Evolutionary conservation across 2,329 filamentous ascomycete genomes (phyloP), one percentile per base, ranked within the genome.

Genomic region (Exophiala spinifera): DNA sequence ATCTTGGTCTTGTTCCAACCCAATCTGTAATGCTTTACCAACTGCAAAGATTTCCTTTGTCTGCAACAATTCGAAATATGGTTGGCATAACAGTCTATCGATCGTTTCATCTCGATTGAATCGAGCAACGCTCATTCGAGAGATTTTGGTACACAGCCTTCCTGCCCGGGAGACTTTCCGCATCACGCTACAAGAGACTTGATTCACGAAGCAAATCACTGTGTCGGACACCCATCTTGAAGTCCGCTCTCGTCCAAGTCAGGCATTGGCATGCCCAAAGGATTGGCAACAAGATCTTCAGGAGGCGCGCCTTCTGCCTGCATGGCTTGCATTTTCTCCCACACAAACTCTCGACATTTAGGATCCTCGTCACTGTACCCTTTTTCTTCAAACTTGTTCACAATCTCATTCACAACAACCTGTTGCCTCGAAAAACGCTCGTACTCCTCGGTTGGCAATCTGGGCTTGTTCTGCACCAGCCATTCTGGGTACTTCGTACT

Each of bases 241-340:
- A 74, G 72, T 6, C 80, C 69, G 28, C 77, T 76, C 61, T 92
- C 89, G 67, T 86, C 85, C 82, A 95, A 87, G 3, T 61, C 62
- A 4, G 56, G 55, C 51, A 62, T 46, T 11, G 48, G 54, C 68
- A 96, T 90, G 52, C 91, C 92, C 53, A 73, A 67, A 4, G 73
- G 73, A 43, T 73, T 74, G 15, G 71, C 65, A 14, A 99, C 88
- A 15, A 99, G 76, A 70, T 97, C 94, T 34, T 89, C 80, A 0
- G 94, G 94, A 42, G 94, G 94, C 17, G 89, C 91, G 8, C 94
- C 94, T 57, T 88, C 87, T 48, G 86, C 86, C 91, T 99, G 94
- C 94, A 99, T 99, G 92, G 96, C 92, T 72, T 97, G 92, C 94
- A 99, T 99, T 69, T 87, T 86, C 67, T 96, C 91, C 61, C 96